Base-by-base conservation (phyloP, 2,329 filamentous ascomycete species). In the Lecanicillium sp. region DNA sequence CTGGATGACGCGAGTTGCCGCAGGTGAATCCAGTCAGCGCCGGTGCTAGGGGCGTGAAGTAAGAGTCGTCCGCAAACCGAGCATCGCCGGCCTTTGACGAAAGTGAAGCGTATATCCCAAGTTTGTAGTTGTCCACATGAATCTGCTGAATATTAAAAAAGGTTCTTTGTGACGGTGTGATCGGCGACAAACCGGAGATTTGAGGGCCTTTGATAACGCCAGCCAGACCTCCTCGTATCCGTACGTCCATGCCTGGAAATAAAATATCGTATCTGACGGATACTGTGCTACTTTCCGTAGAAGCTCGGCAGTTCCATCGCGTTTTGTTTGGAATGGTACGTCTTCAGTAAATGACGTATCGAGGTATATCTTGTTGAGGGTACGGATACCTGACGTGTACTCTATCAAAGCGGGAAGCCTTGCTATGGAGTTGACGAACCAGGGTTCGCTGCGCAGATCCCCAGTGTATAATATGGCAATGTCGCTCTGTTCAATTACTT, bases 201-300 rank as follows among this genome's bases (percentile, higher is more conserved):
- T 67, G 1, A 96, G 69, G 10, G 81, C 79, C 19, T 82, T 77
- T 0, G 89, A 83, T 1, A 97, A 67, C 0, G 88, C 85, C 50
- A 90, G 71, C 90, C 90, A 96, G 0, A 95, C 89, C 44, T 95
- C 86, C 62, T 97, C 90, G 54, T 96, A 95, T 1, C 75, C 75
- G 60, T 93, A 93, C 0, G 91, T 96, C 90, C 90, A 95, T 1
- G 89, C 80, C 49, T 90, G 80, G 38, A 97, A 76, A 62, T 95
- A 86, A 58, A 95, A 96, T 1, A 85, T 63, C 0, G 89, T 95
- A 32, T 88, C 79, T 2, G 70, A 52, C 0, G 90, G 84, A 61
- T 91, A 95, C 20, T 68, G 60, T 0, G 68, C 63, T 0, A 95
- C 74, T 55, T 89, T 85, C 4, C 70, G 67, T 1, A 96, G 59